Base-by-base conservation (phyloP, 306 rosid species). In the Vigna radiata region DNA sequence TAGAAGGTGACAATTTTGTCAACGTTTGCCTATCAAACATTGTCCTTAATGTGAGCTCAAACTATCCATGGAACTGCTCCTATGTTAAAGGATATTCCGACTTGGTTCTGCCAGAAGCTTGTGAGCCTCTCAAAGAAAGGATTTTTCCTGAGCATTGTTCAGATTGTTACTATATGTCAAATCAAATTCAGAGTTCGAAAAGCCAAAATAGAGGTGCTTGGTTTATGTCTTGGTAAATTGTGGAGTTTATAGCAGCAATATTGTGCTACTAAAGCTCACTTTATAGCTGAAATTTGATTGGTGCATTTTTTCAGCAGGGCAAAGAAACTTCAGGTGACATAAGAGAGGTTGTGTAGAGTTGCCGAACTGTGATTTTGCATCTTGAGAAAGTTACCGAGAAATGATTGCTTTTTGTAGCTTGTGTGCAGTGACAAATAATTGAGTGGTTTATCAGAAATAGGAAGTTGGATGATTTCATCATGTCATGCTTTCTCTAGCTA, bases 51-150 rank as follows among this genome's bases (percentile, higher is more conserved):
- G 87, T 78, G 67, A 82, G 81, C 43, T 85, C 94, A 59, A 72
- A 61, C 19, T 79, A 76, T 83, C 89, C 91, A 49, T 91, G 97
- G 97, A 91, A 88, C 79, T 91, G 97, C 82, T 83, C 97, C 33
- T 19, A 82, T 36, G 59, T 91, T 73, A 73, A 82, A 79, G 97
- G 97, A 54, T 90, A 83, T 77, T 88, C 97, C 3, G 85, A 88
- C 64, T 52, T 43, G 76, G 95, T 91, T 72, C 39, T 16, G 8
- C 94, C 94, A 53, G 84, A 84, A 86, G 75, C 83, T 53, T 89
- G 94, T 81, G 83, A 77, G 77, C 83, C 90, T 72, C 87, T 88
- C 46, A 78, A 68, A 79, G 83, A 82, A 69, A 85, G 87, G 54
- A 77, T 91, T 71, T 86, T 78, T 71, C 92, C 94, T 11, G 85